Percentiles rank a stretch among this genome's conserved stretches.
Evolutionary conservation across 2,329 filamentous ascomycete species (phyloP).

Genomic region (Fusarium agapanthi): DNA sequence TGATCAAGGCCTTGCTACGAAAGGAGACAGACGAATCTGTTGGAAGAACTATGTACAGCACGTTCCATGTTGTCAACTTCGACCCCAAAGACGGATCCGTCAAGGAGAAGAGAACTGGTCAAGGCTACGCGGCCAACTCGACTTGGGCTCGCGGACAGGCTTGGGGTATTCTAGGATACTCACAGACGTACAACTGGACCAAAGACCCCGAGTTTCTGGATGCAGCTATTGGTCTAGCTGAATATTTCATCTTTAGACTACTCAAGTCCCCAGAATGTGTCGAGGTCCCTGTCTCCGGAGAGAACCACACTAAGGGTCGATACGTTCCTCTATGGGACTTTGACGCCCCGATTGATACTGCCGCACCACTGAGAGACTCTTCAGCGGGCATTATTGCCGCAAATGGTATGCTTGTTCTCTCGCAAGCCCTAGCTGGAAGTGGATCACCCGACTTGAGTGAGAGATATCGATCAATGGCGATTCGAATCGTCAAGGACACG

Average conservation of each 20-base stretch:
- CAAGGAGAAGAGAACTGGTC: conserved; percentile 57
- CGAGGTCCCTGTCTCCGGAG: conserved; percentile 17
- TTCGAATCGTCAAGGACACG: conserved; percentile 44
- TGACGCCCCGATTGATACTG: conserved; percentile 52
- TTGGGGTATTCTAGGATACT: conserved; percentile 61
- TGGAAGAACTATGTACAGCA: conserved; percentile 44
- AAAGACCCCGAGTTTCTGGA: conserved; percentile 54
- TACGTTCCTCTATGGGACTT: conserved; percentile 56
- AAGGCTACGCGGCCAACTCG: conserved; percentile 56
- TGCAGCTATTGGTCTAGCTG: conserved; percentile 55
- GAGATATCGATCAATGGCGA: conserved; percentile 42
- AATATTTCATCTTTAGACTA: conserved; percentile 59
- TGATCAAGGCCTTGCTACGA: conserved; percentile 53
- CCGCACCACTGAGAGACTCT: conserved; percentile 46
- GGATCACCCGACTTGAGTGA: conserved; percentile 17
- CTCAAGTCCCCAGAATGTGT: conserved; percentile 46
- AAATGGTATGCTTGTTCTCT: conserved; percentile 51
- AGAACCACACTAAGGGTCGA: conserved; percentile 25
- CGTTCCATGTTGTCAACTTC: conserved; percentile 61
- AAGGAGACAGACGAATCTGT: conserved; percentile 39
- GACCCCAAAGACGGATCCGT: conserved; percentile 52
- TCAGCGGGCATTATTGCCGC: conserved; percentile 52
- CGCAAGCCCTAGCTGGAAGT: conserved; percentile 42
- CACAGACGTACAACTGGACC: conserved; percentile 60
- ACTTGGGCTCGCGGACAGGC: conserved; percentile 63